Evolutionary conservation across 176 grass and related monocot species (phyloP), one percentile per base, ranked within the genome.

Genomic region (Paspalum vaginatum): DNA sequence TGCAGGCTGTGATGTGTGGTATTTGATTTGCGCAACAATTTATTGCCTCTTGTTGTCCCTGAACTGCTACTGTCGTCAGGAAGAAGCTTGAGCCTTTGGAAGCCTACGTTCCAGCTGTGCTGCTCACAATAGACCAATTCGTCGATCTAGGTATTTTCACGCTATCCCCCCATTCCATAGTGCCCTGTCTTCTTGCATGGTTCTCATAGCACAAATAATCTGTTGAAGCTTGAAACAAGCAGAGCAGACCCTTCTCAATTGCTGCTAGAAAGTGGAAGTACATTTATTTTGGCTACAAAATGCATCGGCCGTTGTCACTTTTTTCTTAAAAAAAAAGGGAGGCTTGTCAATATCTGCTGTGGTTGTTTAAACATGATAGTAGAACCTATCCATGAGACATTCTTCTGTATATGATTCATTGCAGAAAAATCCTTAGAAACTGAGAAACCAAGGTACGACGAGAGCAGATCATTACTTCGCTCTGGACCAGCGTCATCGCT

Each of bases 1-100:
- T 75, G 42, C 65, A 21, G n/a, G 0, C 1, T 71, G 46, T 71
- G 68, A 32, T 32, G 32, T 32, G 32, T 32, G 3, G 5, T 45
- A 43, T 13, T 65, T 67, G 13, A 55, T 72, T 54, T 69, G 32
- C 43, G 13, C 52, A 27, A 21, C 79, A 13, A 11, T 32, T 68
- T 46, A 8, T 25, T 52, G 53, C 15, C 60, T 61, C 44, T n/a
- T 27, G 65, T 18, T 53, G 65, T 12, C 75, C n/a, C 8, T 66
- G 38, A 87, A 69, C 61, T 72, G 50, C 6, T 57, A 9, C 10
- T 77, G 76, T 25, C 48, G 76, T 25, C 48, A 98, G 95, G 87
- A 98, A 98, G 88, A 98, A 92, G 84, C 71, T 98, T 80, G 94
- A 98, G 80, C 95, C 95, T 5, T 27, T 98, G 53, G 95, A 94